phyloP scores from a whole-genome alignment of 169 alveolate species.

The Cryptosporidium baileyi region DNA sequence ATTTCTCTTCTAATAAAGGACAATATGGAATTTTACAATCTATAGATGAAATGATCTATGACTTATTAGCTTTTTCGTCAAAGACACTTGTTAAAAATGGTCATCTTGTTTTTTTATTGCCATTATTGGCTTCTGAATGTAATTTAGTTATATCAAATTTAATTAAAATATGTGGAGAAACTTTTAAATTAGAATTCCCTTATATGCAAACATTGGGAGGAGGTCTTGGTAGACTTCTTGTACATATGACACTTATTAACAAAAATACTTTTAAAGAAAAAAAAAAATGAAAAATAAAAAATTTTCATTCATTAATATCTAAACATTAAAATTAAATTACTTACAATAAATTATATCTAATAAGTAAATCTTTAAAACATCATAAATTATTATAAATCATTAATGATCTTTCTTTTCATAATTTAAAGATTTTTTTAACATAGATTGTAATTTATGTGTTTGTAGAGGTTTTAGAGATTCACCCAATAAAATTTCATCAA shows the following conservation, averaged over 20 bases:
- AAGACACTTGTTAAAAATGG: constrained; percentile 79
- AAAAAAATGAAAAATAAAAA: too few relatives aligned
- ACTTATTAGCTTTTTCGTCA: constrained; percentile 74
- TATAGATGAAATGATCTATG: constrained; percentile 64
- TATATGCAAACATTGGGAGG: constrained; percentile 51
- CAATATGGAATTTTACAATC: constrained; percentile 12
- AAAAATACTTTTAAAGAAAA: background rate
- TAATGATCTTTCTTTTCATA: too few relatives aligned
- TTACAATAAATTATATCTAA: too few relatives aligned
- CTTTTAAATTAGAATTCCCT: constrained; percentile 13
- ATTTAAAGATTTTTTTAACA: background rate
- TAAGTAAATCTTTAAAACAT: too few relatives aligned
- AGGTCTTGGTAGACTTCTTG: constrained; percentile 40
- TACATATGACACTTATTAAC: constrained; percentile 18
- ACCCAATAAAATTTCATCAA: background rate
- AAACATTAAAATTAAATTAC: too few relatives aligned
- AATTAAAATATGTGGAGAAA: background rate
- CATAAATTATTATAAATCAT: too few relatives aligned
- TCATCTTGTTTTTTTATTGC: constrained; percentile 81
- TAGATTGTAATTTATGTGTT: constrained; percentile 55
- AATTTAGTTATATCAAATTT: background rate
- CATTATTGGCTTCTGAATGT: constrained; percentile 48
- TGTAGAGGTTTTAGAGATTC: constrained; percentile 33
- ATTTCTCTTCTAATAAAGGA: background rate
- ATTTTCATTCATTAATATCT: too few relatives aligned